Evolutionary conservation across 257 asterid genomes (phyloP), one percentile per base, ranked within the genome.

Genomic region (Cordia subcordata): DNA sequence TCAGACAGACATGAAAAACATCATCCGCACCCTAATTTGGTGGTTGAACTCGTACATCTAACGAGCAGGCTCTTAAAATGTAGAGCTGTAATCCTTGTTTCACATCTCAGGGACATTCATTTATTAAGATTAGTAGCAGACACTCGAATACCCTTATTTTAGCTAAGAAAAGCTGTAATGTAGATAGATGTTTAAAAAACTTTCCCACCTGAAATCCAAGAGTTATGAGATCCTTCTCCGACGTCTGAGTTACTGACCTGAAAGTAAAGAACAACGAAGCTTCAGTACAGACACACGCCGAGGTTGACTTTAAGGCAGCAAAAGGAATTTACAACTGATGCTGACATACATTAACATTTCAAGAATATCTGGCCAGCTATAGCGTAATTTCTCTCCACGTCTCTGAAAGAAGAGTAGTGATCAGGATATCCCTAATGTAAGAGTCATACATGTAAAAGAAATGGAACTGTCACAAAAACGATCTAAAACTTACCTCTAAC

Each of bases 121-220:
- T 3, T 27, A 27, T 27, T 27, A 27, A 27, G 35, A 27, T 27
- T 27, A 27, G 35, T 27, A 27, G 35, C 35, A 27, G 6, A 1
- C 35, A 27, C 35, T 1, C 3, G 35, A 27, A 27, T 3, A 27
- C 35, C 35, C 35, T 27, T 6, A 27, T 27, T 27, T 27, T 27
- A 27, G 6, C 35, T 27, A 27, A 27, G 35, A 27, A 1, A 27
- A 27, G 35, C 3, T 1, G 6, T 27, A 27, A 27, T 27, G 35
- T 27, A 27, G 4, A 27, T 3, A 27, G 35, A 27, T 27, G 3
- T 16, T 18, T 49, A 19, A 14, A 42, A 57, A 19, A 15, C 17
- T 59, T 40, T 72, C 53, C 82, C 79, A 92, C 99, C 97, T 92
- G 99, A 81, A 92, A 92, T 60, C 99, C 99, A 70, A 92, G 90